Percentiles rank a stretch among this genome's conserved stretches.
Conservation (phyloP, 2,329 filamentous ascomycete genomes). For the Meredithiella fracta region DNA sequence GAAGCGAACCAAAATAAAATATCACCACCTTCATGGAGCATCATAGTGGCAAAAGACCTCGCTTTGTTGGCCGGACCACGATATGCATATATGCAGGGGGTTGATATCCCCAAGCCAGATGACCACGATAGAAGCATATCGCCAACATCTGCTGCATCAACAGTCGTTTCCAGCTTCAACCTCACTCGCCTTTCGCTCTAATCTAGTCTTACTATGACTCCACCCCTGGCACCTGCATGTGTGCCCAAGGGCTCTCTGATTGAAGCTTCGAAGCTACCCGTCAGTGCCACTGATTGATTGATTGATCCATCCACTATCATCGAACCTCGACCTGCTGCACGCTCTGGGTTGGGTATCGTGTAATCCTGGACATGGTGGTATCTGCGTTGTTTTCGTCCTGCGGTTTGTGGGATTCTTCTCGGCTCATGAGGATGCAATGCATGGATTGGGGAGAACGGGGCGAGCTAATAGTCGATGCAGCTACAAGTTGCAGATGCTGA, state of each 20-base stretch:
- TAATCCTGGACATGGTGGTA: too few relatives aligned
- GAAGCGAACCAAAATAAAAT: too few relatives aligned
- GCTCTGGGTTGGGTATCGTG: background rate
- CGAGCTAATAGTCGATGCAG: background rate
- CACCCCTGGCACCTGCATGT: background rate
- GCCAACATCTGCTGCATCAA: background rate
- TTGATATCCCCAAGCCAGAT: background rate
- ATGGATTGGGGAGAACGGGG: background rate
- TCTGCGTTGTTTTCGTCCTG: background rate
- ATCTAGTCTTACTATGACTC: background rate
- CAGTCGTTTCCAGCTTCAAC: background rate
- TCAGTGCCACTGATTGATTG: background rate
- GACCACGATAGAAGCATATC: too few relatives aligned
- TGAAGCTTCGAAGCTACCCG: background rate
- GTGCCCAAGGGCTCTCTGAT: background rate
- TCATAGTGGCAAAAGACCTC: background rate
- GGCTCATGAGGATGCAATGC: constrained; percentile 1
- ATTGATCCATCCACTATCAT: background rate
- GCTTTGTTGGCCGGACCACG: background rate
- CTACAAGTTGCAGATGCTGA: background rate
- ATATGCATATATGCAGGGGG: constrained; percentile 1
- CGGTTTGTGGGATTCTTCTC: background rate
- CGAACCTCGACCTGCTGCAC: background rate
- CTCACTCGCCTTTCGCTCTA: background rate
- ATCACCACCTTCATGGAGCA: background rate